These are phyloP conservation scores for Hippophae tibetana DNA, from an alignment of 306 rosid species.

Conservation along the genomic window DNA sequence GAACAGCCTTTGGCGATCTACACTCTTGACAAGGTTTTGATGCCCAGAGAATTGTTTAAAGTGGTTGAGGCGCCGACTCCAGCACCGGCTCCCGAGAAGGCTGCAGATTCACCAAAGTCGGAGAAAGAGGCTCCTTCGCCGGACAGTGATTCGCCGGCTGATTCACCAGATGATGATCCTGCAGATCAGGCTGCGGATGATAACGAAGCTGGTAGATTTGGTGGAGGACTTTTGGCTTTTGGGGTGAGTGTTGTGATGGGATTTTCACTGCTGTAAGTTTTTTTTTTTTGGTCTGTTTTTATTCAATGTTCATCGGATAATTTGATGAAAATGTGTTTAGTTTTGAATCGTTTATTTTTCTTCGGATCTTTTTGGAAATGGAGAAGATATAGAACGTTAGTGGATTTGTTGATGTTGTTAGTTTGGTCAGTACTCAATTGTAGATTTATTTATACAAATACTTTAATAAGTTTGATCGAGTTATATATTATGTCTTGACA, in stretches of 20 bases:
- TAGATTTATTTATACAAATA: conserved; percentile 8
- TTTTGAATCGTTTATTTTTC: background rate
- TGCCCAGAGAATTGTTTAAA: conserved; percentile 58
- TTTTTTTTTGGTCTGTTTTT: background rate
- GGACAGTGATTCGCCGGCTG: conserved; percentile 24
- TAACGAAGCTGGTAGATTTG: conserved; percentile 22
- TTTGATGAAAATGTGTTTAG: background rate
- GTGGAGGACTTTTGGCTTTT: conserved; percentile 15
- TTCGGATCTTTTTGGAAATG: background rate
- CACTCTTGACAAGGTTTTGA: conserved; percentile 51
- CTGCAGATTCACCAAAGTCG: conserved; percentile 41
- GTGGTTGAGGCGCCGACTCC: conserved; percentile 36
- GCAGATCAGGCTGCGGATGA: conserved; percentile 55
- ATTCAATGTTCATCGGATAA: conserved; percentile 1
- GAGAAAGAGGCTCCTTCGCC: conserved; percentile 18
- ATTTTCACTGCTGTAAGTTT: conserved; percentile 32
- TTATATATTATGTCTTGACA: too few species aligned
- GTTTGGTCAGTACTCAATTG: background rate
- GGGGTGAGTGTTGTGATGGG: conserved; percentile 23
- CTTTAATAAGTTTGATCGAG: too few species aligned
- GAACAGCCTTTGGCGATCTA: conserved; percentile 56
- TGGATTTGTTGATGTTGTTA: background rate
- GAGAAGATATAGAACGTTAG: background rate
- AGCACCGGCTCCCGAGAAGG: conserved; percentile 46
- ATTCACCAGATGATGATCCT: conserved; percentile 27